phyloP scores from a whole-genome alignment of 805 yeast species.

The Teunomyces panamensis region DNA sequence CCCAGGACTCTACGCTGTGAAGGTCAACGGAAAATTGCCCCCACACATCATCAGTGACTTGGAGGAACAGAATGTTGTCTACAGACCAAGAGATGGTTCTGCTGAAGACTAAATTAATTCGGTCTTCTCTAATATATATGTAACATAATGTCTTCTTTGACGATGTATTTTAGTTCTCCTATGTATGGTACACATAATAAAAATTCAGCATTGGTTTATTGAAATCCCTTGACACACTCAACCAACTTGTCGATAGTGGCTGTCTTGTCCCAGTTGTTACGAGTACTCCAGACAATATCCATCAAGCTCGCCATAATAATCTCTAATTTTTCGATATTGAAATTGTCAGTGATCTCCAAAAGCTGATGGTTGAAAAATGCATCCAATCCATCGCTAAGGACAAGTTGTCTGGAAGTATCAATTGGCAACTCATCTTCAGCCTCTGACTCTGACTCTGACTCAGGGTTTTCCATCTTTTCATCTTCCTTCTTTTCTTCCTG shows the following conservation, averaged over 20 bases:
- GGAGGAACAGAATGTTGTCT: conserved; percentile 70
- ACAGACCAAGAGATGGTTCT: conserved; percentile 94
- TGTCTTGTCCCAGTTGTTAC: conserved; percentile 47
- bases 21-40: conserved; percentile 88
- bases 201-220: not conserved
- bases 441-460: conserved; percentile 29
- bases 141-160: not conserved
- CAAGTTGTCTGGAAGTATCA: conserved; percentile 56
- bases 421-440: conserved; percentile 34
- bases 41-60: conserved; percentile 76
- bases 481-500: conserved; percentile 2
- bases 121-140: not conserved
- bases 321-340: conserved; percentile 37
- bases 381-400: conserved; percentile 16
- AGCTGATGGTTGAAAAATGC: conserved; percentile 24
- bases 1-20: conserved; percentile 90
- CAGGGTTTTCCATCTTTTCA: not conserved
- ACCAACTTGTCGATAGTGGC: conserved; percentile 32
- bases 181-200: conserved; percentile 3
- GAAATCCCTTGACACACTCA: conserved; percentile 11
- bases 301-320: conserved; percentile 59
- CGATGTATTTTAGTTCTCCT: conserved; percentile 4
- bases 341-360: conserved; percentile 30
- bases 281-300: conserved; percentile 69
- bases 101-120: conserved; percentile 50